phyloP scores from a whole-genome alignment of 2,329 filamentous ascomycete genomes.

The Juglanconis juglandina region DNA sequence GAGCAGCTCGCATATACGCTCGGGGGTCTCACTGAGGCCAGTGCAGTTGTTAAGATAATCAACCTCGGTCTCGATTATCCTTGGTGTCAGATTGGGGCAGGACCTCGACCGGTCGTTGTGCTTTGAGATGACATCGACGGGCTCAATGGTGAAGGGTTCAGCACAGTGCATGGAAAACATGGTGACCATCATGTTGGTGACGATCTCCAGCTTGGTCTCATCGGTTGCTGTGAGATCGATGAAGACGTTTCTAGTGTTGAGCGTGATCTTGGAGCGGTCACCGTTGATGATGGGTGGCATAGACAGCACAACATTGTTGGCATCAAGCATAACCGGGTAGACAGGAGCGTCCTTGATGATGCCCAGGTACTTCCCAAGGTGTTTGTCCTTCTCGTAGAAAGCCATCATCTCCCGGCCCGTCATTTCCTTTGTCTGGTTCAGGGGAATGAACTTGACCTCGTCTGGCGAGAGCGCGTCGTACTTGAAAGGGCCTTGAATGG shows the following conservation, averaged over 20 bases:
- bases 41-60: conserved; percentile 94
- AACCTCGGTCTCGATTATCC: conserved; percentile 76
- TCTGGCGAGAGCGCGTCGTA: conserved; percentile 92
- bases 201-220: conserved; percentile 92
- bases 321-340: conserved; percentile 94
- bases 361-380: conserved; percentile 84
- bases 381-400: conserved; percentile 93
- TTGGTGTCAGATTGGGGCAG: conserved; percentile 75
- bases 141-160: conserved; percentile 89
- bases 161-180: conserved; percentile 95
- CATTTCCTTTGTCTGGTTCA: conserved; percentile 91
- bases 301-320: conserved; percentile 82
- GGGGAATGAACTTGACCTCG: conserved; percentile 82
- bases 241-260: conserved; percentile 88
- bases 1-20: conserved; percentile 74
- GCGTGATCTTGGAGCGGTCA: conserved; percentile 91
- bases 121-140: conserved; percentile 84
- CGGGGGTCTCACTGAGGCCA: conserved; percentile 71
- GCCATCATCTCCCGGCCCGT: conserved; percentile 83
- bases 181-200: conserved; percentile 89
- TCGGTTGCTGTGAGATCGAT: conserved; percentile 97
- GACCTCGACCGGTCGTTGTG: conserved; percentile 83
- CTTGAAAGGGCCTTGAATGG: conserved; percentile 88
- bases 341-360: conserved; percentile 92
- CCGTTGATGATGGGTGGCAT: conserved; percentile 97